Conservation (phyloP, 345 rosid genomes). For the Arabidopsis arenosa region DNA sequence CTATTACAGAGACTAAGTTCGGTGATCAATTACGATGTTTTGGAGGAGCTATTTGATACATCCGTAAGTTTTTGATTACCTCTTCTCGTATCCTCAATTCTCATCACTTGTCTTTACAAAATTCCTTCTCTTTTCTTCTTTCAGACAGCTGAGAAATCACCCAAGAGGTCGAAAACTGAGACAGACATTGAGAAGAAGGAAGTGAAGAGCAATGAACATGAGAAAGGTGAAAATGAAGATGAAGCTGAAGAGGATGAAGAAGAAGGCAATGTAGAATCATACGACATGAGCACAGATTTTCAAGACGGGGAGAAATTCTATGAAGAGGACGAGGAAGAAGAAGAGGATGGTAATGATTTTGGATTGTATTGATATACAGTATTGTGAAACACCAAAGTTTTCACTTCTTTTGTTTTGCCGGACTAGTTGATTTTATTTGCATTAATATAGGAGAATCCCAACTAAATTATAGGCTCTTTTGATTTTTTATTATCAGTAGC, state of each 20-base stretch:
- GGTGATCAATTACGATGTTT: slow-evolving; percentile 67
- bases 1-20: slow-evolving; percentile 69
- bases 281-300: slow-evolving; percentile 22
- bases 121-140: slow-evolving; percentile 21
- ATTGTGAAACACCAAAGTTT: background rate
- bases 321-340: slow-evolving; percentile 23
- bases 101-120: background rate
- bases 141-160: slow-evolving; percentile 34
- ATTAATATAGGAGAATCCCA: background rate
- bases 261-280: slow-evolving; percentile 26
- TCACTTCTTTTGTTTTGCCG: background rate
- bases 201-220: slow-evolving; percentile 15
- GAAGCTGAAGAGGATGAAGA: slow-evolving; percentile 30
- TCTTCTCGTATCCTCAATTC: background rate
- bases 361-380: slow-evolving; percentile 26
- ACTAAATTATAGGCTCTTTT: background rate
- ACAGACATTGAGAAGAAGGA: slow-evolving; percentile 19
- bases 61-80: slow-evolving; percentile 52
- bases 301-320: slow-evolving; percentile 26
- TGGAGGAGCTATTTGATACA: slow-evolving; percentile 71
- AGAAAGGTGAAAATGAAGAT: slow-evolving; percentile 27
- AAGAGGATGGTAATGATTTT: slow-evolving; percentile 27
- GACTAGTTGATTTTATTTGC: background rate
- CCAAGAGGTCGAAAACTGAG: slow-evolving; percentile 29
- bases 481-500: background rate